Conservation (phyloP, 2,329 filamentous ascomycete genomes). For the Apiospora rasikravindrae region DNA sequence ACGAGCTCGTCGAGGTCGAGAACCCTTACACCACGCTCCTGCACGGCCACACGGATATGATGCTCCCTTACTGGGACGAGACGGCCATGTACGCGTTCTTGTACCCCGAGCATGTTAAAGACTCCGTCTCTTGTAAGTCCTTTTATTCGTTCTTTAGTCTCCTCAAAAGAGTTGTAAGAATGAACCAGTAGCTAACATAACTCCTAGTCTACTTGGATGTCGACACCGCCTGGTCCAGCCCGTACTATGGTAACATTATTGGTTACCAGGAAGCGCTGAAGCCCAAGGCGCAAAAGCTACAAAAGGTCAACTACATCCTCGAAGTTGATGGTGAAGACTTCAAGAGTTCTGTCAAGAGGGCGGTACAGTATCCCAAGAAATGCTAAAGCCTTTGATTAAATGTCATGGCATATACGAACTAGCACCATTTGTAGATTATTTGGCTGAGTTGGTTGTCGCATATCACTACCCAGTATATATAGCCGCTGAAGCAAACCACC, state of each 20-base stretch:
- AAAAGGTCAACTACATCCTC: conserved; percentile 27
- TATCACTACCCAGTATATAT: neutral
- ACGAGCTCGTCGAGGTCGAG: conserved; percentile 28
- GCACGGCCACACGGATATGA: conserved; percentile 23
- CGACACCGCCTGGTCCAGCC: conserved; percentile 28
- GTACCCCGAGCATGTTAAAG: conserved; percentile 27
- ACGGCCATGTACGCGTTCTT: conserved; percentile 29
- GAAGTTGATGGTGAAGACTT: conserved; percentile 38
- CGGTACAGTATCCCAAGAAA: conserved; percentile 48
- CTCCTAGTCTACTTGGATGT: conserved; percentile 28
- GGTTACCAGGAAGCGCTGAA: conserved; percentile 26
- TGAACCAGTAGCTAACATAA: neutral
- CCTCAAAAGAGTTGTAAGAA: neutral
- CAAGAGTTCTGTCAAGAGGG: conserved; percentile 39
- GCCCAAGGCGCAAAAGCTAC: conserved; percentile 26
- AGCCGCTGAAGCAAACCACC: neutral
- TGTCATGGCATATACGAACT: no score
- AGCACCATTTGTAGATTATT: neutral
- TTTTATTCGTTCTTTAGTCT: neutral
- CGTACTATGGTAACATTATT: conserved; percentile 29
- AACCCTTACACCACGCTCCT: conserved; percentile 29
- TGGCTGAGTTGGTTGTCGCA: neutral
- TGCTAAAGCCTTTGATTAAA: conserved; percentile 36
- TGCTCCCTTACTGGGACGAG: conserved; percentile 34
- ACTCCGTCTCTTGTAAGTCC: conserved; percentile 30